phyloP scores from a whole-genome alignment of 1,284 basidiomycete genomes.

The Cystobasidium sp. region DNA sequence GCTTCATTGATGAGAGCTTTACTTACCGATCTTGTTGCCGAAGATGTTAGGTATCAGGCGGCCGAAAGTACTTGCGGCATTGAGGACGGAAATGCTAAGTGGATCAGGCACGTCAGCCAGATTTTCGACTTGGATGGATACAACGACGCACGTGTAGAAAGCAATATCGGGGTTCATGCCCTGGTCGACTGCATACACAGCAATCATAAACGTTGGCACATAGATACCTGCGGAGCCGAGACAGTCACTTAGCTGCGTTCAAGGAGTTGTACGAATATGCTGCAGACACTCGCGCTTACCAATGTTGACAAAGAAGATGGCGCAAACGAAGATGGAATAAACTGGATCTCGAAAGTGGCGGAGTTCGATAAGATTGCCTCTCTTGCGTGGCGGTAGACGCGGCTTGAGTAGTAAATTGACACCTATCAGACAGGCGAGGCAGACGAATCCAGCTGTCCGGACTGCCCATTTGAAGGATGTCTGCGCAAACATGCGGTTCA shows the following conservation, averaged over 20 bases:
- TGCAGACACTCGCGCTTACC: not conserved
- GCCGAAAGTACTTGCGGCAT: conserved; percentile 30
- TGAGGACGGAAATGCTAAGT: conserved; percentile 27
- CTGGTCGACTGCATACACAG: conserved; percentile 14
- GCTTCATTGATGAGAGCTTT: not conserved
- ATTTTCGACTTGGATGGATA: not conserved
- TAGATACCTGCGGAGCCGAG: conserved; percentile 11
- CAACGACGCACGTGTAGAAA: conserved; percentile 29
- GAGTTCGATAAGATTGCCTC: conserved; percentile 22
- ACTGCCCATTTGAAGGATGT: conserved; percentile 38
- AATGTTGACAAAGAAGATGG: conserved; percentile 34
- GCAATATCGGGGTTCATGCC: conserved; percentile 22
- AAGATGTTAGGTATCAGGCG: conserved; percentile 37
- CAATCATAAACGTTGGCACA: conserved; percentile 24
- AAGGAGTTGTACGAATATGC: not conserved
- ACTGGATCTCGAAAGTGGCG: conserved; percentile 38
- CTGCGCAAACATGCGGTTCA: conserved; percentile 31
- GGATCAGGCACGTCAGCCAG: not conserved
- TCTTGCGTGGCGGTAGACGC: conserved; percentile 22
- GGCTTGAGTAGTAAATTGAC: conserved; percentile 35
- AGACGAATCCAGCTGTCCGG: conserved; percentile 34
- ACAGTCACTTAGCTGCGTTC: not conserved
- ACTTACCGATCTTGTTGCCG: conserved; percentile 35
- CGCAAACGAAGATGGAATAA: conserved; percentile 11
- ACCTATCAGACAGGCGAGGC: conserved; percentile 25